Evolutionary conservation across 2,329 filamentous ascomycete genomes (phyloP).

Genomic region (Dothideomycetes sp.): DNA sequence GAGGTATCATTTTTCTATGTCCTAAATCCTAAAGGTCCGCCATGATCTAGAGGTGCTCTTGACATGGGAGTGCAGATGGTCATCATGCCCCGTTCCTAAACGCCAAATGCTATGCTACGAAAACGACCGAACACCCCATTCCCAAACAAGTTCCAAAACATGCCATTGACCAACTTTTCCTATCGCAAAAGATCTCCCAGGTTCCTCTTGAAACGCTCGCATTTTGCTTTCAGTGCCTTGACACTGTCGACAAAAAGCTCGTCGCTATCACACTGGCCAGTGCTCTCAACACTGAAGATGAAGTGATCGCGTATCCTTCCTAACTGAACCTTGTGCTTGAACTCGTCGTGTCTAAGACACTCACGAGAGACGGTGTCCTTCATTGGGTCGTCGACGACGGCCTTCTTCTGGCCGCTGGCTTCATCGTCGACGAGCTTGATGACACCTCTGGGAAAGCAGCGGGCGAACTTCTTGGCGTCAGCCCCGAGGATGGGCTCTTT

Average conservation of each 20-base stretch:
- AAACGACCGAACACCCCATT: constrained; percentile 1
- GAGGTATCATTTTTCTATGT: no score
- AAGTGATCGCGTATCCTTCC: constrained; percentile 89
- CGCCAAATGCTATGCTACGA: constrained; percentile 11
- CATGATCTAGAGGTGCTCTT: no score
- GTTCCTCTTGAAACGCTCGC: constrained; percentile 59
- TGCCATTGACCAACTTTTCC: constrained; percentile 1
- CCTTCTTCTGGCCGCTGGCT: constrained; percentile 63
- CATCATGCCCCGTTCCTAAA: neutral
- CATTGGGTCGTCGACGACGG: constrained; percentile 79
- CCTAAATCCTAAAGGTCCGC: no score
- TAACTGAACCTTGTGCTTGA: constrained; percentile 89
- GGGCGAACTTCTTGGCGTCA: constrained; percentile 80
- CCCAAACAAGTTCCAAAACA: constrained; percentile 1
- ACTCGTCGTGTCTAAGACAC: constrained; percentile 81
- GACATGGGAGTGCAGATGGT: neutral
- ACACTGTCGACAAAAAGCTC: constrained; percentile 86
- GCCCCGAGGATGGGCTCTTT: constrained; percentile 69
- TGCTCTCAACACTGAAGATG: constrained; percentile 91
- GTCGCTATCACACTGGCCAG: constrained; percentile 89
- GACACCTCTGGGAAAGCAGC: constrained; percentile 82
- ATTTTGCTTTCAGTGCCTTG: constrained; percentile 77
- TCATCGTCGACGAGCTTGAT: constrained; percentile 70
- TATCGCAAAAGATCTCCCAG: constrained; percentile 35
- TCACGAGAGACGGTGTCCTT: constrained; percentile 93